Evolutionary conservation across 2,329 filamentous ascomycete genomes (phyloP), one percentile per base, ranked within the genome.

Genomic region (Colletotrichum chrysophilum): DNA sequence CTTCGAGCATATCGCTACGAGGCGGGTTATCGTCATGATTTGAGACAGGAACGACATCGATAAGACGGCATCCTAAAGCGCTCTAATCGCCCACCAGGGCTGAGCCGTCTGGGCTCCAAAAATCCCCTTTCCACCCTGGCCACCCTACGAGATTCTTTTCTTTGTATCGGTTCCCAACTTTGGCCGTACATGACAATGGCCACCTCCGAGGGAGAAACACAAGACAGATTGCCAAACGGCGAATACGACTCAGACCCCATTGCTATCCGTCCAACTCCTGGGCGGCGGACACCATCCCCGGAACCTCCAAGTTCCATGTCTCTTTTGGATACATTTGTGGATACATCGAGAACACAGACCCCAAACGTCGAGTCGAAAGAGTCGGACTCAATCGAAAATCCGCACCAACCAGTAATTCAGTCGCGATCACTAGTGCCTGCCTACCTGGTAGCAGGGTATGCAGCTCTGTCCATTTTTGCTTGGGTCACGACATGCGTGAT

Each of bases 41-140:
- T 52, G 43, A 52, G n/a, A 52, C 43, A 52, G 43, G 43, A 3
- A 1, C 7, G 4, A 52, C 10, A 52, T 7, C n/a, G 43, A 21
- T 52, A 6, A 13, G n/a, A 52, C 5, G n/a, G n/a, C 10, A 52
- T 21, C 13, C 43, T 21, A 3, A 21, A 13, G n/a, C 43, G 43
- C 18, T 52, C 0, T 4, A 7, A 52, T 52, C n/a, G 4, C 43
- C 43, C 10, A 48, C 5, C n/a, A 52, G 43, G 43, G 18, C 10
- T 52, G n/a, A 52, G n/a, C 1, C 2, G 0, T 21, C 10, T 52
- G 13, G 43, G 10, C 7, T 13, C n/a, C 4, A 52, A 7, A 21
- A 52, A 52, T 13, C 4, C 10, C 43, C 10, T 21, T 13, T 1
- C 10, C n/a, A 13, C 10, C 6, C 2, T 7, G 1, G 1, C 3